phyloP scores from a whole-genome alignment of 2,329 filamentous ascomycete genomes.

The Talaromyces albobiverticillius region DNA sequence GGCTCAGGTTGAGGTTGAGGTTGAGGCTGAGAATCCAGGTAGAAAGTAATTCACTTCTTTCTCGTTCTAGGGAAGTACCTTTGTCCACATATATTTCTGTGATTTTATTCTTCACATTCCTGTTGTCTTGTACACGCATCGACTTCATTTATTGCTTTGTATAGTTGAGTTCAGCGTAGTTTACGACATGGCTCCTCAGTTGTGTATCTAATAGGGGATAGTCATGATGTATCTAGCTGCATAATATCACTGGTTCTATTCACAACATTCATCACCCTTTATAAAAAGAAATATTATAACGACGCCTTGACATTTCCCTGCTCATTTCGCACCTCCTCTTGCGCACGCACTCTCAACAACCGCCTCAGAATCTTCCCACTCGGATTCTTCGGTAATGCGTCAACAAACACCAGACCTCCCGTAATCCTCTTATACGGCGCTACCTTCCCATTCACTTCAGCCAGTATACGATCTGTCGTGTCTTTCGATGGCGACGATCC shows the following conservation, averaged over 20 bases:
- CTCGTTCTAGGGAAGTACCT: too few species aligned
- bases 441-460: constrained; percentile 59
- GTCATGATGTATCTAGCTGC: background rate
- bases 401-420: constrained; percentile 54
- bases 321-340: constrained; percentile 12
- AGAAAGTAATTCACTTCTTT: background rate
- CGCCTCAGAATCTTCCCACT: constrained; percentile 60
- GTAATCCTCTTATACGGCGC: constrained; percentile 53
- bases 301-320: constrained; percentile 3
- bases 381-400: constrained; percentile 56
- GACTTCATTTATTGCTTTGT: background rate
- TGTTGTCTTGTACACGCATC: background rate
- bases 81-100: background rate
- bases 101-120: background rate
- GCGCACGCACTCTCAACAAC: constrained; percentile 55
- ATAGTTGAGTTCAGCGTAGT: background rate
- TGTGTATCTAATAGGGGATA: background rate
- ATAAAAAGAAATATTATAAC: background rate
- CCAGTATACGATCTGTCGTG: constrained; percentile 51
- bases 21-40: background rate
- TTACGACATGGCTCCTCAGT: background rate
- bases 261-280: too few species aligned
- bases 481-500: constrained; percentile 36
- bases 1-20: background rate
- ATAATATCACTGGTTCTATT: too few species aligned